Conservation (phyloP, 345 rosid species). For the Acer negundo region DNA sequence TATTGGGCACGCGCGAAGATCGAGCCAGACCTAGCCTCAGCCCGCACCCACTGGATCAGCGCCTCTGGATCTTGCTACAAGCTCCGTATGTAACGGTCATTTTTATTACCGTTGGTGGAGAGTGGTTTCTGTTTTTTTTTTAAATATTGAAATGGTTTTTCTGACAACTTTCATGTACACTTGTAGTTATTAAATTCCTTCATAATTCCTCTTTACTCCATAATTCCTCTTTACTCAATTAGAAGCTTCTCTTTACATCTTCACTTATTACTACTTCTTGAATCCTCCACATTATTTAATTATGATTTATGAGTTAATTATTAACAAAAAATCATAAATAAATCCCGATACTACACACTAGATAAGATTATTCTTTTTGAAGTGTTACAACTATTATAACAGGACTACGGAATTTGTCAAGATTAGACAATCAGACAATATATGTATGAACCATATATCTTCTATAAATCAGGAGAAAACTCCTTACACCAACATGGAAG, state of each 20-base stretch:
- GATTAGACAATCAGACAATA: too few relatives aligned
- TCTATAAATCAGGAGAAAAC: too few relatives aligned
- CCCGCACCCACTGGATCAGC: constrained; percentile 26
- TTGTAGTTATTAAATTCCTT: not conserved
- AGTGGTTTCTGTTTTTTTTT: not conserved
- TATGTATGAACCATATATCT: too few relatives aligned
- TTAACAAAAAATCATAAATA: too few relatives aligned
- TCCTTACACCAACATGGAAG: too few relatives aligned
- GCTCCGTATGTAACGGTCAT: constrained; percentile 40
- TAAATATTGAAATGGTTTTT: constrained; percentile 23
- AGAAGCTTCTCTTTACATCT: not conserved
- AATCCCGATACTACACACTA: too few relatives aligned
- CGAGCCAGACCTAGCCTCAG: not conserved
- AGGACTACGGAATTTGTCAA: too few relatives aligned
- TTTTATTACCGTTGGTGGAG: constrained; percentile 41
- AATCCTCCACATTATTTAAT: not conserved
- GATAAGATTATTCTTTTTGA: too few relatives aligned
- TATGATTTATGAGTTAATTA: too few relatives aligned
- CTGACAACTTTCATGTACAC: not conserved
- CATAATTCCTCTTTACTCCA: too few relatives aligned
- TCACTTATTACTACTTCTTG: not conserved
- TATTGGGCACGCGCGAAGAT: constrained; percentile 19
- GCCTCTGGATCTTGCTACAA: constrained; percentile 17
- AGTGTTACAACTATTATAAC: too few relatives aligned
- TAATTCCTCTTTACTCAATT: not conserved